Conservation (phyloP, 1,284 basidiomycete species). For the Ustilago shanxiensis region DNA sequence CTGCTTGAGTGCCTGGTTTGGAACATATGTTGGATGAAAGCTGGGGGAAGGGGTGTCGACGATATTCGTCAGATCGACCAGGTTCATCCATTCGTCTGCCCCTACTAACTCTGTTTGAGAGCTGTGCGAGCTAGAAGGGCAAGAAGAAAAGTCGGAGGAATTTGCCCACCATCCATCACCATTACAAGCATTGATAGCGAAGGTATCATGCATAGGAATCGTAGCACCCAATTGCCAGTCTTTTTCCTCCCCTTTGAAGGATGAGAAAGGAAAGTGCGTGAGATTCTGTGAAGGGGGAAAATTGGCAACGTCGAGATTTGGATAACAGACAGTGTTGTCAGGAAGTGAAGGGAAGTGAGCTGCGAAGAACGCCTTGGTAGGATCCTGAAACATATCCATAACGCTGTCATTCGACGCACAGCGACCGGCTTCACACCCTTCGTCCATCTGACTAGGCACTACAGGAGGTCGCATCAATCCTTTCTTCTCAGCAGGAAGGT, state of each 20-base stretch:
- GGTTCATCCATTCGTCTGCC: conserved; percentile 1
- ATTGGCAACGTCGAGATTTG: neutral
- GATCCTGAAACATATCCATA: neutral
- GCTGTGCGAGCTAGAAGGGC: neutral
- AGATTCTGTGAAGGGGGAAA: neutral
- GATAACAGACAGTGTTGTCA: neutral
- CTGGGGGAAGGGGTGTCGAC: neutral
- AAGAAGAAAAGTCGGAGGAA: neutral
- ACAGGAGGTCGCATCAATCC: neutral
- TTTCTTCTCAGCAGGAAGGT: neutral
- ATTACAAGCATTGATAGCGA: neutral
- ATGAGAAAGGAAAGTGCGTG: too few relatives aligned
- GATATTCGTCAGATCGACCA: neutral
- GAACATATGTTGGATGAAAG: neutral
- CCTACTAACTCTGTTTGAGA: neutral
- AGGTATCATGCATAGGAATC: neutral
- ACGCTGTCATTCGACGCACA: neutral
- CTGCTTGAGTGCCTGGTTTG: neutral
- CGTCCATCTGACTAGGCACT: neutral
- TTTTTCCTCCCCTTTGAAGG: neutral
- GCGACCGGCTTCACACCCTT: neutral
- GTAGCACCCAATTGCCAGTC: neutral
- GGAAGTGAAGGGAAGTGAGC: neutral
- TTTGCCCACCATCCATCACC: neutral
- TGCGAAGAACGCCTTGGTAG: neutral